A percentile compares a stretch with the other conserved stretches of the same genome.
Conservation (phyloP, 2,329 filamentous ascomycete genomes). For the Rutstroemia sp. region DNA sequence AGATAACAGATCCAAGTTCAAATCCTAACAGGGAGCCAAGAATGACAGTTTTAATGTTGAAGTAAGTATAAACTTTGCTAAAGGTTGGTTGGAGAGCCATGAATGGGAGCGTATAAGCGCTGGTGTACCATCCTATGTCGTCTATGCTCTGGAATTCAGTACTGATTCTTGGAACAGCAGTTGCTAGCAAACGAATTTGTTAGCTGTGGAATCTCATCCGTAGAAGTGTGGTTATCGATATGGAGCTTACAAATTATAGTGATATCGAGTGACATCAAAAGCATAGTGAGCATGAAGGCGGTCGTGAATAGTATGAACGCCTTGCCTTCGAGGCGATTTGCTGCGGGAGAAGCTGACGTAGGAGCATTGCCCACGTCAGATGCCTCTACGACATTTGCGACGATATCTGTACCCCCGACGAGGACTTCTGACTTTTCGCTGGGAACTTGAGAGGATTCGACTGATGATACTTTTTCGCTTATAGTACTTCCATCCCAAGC, state of each 20-base stretch:
- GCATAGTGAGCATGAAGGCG: not conserved
- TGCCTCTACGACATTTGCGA: too few relatives aligned
- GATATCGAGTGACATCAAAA: not conserved
- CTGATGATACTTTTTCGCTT: too few relatives aligned
- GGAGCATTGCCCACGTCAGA: too few relatives aligned
- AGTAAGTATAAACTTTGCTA: constrained; percentile 21
- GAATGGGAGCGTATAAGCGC: constrained; percentile 28
- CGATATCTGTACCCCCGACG: too few relatives aligned
- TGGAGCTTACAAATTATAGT: not conserved
- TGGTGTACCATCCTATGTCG: constrained; percentile 32
- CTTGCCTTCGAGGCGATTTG: constrained; percentile 25
- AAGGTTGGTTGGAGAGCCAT: constrained; percentile 23
- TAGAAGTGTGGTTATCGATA: not conserved
- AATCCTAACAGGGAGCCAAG: constrained; percentile 11
- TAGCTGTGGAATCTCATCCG: not conserved
- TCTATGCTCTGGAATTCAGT: constrained; percentile 29
- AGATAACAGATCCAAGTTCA: constrained; percentile 17
- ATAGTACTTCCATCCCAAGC: too few relatives aligned
- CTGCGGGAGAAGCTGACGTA: too few relatives aligned
- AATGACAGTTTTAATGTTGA: not conserved
- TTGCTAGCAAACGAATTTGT: constrained; percentile 5
- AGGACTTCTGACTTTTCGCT: too few relatives aligned
- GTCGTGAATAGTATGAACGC: not conserved
- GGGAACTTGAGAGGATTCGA: too few relatives aligned
- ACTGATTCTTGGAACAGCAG: constrained; percentile 33